Conservation (phyloP, 768 basidiomycete species). For the Suillus placidus region DNA sequence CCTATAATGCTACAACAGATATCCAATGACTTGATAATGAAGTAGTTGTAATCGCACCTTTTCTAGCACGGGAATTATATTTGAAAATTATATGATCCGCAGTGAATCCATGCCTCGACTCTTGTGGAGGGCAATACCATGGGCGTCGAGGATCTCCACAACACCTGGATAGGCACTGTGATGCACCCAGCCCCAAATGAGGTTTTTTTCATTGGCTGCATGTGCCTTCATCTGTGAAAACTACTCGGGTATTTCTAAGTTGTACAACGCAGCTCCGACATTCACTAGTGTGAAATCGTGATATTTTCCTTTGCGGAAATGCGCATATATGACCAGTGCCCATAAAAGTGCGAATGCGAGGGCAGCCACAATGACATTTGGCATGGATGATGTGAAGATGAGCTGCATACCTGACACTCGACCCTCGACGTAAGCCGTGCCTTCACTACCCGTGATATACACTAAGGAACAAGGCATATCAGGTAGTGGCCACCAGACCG, state of each 20-base stretch:
- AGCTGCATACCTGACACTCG: neutral
- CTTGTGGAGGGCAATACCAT: neutral
- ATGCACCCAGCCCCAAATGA: neutral
- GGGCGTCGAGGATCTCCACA: neutral
- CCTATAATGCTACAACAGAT: neutral
- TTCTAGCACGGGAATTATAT: neutral
- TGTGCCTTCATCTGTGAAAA: constrained; percentile 4
- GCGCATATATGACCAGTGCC: constrained; percentile 9
- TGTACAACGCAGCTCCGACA: constrained; percentile 8
- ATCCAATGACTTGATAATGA: neutral
- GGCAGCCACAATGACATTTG: constrained; percentile 13
- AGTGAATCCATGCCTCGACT: neutral
- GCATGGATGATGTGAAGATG: constrained; percentile 14
- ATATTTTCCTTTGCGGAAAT: constrained; percentile 15
- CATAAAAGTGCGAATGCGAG: constrained; percentile 12
- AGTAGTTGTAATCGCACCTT: too few species aligned
- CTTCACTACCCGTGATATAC: constrained; percentile 3
- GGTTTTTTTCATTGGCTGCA: neutral
- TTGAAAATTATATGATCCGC: neutral
- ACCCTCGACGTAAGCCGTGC: constrained; percentile 14
- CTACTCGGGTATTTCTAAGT: constrained; percentile 3
- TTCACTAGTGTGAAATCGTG: constrained; percentile 10
- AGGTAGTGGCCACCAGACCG: neutral
- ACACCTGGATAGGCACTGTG: neutral
- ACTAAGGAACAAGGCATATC: neutral